Base-by-base conservation (phyloP, 2,329 filamentous ascomycete species). In the Hymenoscyphus salicellus region DNA sequence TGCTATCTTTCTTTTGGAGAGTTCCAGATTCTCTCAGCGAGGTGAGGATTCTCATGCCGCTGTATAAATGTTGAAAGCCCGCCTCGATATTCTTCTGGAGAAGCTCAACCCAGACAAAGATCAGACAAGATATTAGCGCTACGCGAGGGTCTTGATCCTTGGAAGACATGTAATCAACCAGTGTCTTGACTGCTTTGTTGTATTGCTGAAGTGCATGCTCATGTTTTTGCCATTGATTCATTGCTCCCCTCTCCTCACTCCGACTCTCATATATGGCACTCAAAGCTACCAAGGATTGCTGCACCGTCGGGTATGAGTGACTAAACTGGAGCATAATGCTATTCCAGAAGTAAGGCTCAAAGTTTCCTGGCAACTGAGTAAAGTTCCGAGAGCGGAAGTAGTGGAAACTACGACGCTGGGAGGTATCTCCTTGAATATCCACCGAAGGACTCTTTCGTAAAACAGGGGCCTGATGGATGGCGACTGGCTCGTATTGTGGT, bases 221-320 rank as follows among this genome's bases (percentile, higher is more conserved):
- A 49, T 11, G 43, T 23, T n/a, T n/a, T 23, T 23, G 23, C 41
- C 33, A 64, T 41, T 83, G 65, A 33, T 78, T 76, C 1, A 20
- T 46, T 5, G 55, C 28, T 20, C 20, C 38, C 7, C 49, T 38
- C 30, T 36, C 16, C 20, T 61, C 43, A 16, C 41, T 61, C 38
- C 63, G 60, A 49, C 60, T 33, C 16, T 67, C 67, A 28, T 63
- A 67, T 43, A 67, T 62, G 5, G 61, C 55, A 46, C 65, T 64
- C n/a, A 69, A 30, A 20, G 67, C 63, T 7, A 65, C 36, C 56
- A 69, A 56, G 0, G 60, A 57, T n/a, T 66, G 62, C 32, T 38
- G 28, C 16, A 69, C 56, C 5, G 62, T 62, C 5, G 65, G 62
- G 20, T 63, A 62, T 14, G 5, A 49, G 36, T 69, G 66, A 41